phyloP scores from a whole-genome alignment of 352 stramenopile genomes.

The Pythium sukuiense region DNA sequence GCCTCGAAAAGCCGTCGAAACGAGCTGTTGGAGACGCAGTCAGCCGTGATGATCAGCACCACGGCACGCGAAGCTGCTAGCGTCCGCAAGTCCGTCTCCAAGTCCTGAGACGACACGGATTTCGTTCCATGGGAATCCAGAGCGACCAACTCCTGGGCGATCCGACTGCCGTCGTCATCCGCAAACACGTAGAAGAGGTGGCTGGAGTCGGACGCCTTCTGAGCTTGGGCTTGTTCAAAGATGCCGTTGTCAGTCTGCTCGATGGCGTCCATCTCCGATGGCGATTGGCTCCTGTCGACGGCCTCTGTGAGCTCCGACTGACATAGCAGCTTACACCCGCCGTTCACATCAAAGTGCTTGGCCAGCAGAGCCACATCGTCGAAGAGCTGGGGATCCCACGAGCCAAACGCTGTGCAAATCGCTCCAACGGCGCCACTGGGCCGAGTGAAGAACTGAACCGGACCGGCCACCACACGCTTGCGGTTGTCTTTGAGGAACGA shows the following conservation, averaged over 20 bases:
- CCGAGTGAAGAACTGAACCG: constrained; percentile 40
- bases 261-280: neutral
- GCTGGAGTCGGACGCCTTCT: neutral
- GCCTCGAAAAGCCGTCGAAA: constrained; percentile 44
- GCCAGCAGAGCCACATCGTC: constrained; percentile 7
- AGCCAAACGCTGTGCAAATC: constrained; percentile 44
- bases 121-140: constrained; percentile 18
- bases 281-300: neutral
- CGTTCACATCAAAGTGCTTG: neutral
- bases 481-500: constrained; percentile 54
- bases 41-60: constrained; percentile 43
- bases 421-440: constrained; percentile 48
- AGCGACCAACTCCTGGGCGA: constrained; percentile 7
- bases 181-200: constrained; percentile 19
- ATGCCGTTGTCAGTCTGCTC: neutral
- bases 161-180: constrained; percentile 9
- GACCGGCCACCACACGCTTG: constrained; percentile 38
- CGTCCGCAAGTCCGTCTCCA: constrained; percentile 25
- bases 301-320: constrained; percentile 11
- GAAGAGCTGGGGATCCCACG: constrained; percentile 43
- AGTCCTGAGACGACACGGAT: constrained; percentile 19
- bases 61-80: constrained; percentile 30
- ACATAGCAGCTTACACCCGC: neutral
- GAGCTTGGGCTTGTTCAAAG: neutral
- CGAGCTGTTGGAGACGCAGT: constrained; percentile 12